Evolutionary conservation across 73 alveolate species (phyloP).

Genomic region (Vitrella brassicaformis): DNA sequence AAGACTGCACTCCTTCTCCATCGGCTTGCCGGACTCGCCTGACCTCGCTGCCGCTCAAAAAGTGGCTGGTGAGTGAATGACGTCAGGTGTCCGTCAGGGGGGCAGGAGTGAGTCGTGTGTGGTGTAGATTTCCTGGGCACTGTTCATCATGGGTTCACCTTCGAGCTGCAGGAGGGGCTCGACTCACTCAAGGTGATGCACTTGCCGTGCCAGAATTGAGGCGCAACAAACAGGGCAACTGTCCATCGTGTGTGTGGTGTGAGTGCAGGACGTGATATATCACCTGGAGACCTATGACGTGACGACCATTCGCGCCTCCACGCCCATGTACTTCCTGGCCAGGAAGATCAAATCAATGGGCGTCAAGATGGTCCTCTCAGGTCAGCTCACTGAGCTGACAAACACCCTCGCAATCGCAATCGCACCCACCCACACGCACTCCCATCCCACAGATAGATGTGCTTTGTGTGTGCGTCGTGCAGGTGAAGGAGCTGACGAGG

Average conservation of each 20-base stretch:
- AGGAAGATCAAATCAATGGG: slow-evolving; percentile 49
- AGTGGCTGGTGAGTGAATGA: too few relatives aligned
- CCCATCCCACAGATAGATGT: too few relatives aligned
- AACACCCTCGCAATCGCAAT: too few relatives aligned
- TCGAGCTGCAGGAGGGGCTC: slow-evolving; percentile 66
- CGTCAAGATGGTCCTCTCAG: slow-evolving; percentile 32
- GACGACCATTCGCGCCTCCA: slow-evolving; percentile 73
- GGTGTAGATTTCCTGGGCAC: slow-evolving; percentile 47
- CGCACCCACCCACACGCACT: too few relatives aligned
- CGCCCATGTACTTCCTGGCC: slow-evolving; percentile 74
- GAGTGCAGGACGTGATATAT: slow-evolving; percentile 51
- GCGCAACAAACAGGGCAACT: not conserved
- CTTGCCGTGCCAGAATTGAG: not conserved
- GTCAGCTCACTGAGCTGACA: too few relatives aligned
- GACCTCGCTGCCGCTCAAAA: slow-evolving; percentile 46
- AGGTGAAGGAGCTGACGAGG: slow-evolving; percentile 64
- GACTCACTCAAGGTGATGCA: slow-evolving; percentile 35
- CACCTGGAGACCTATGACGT: slow-evolving; percentile 68
- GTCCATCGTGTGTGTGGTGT: not conserved
- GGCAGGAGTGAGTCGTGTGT: not conserved
- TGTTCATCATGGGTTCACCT: slow-evolving; percentile 57
- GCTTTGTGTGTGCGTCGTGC: slow-evolving; percentile 43
- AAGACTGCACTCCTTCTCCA: slow-evolving; percentile 26
- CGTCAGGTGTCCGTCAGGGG: not conserved
- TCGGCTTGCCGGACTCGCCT: slow-evolving; percentile 68